Conservation (phyloP, 2,329 filamentous ascomycete species). For the Fusarium bactridioides region DNA sequence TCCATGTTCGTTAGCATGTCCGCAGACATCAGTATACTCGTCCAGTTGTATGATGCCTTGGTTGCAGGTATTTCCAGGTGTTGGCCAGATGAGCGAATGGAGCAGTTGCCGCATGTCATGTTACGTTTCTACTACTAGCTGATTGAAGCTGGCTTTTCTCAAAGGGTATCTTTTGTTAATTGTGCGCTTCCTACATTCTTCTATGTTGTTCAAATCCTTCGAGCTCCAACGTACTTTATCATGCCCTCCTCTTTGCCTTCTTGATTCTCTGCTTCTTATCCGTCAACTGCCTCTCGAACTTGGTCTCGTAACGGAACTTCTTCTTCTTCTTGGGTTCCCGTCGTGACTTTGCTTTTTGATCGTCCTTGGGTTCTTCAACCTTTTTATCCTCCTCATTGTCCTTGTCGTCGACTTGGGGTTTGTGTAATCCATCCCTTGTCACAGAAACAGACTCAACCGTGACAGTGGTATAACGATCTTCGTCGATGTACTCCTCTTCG, state of each 20-base stretch:
- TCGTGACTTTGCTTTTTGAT: slow-evolving; percentile 44
- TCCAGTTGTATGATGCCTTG: slow-evolving; percentile 30
- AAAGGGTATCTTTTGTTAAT: slow-evolving; percentile 46
- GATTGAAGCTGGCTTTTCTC: slow-evolving; percentile 41
- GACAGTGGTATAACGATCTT: slow-evolving; percentile 94
- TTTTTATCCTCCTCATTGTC: slow-evolving; percentile 50
- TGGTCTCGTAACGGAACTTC: slow-evolving; percentile 92
- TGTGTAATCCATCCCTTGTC: slow-evolving; percentile 75
- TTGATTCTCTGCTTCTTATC: slow-evolving; percentile 76
- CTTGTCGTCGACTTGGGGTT: slow-evolving; percentile 50
- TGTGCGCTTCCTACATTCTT: slow-evolving; percentile 27
- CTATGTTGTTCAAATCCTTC: slow-evolving; percentile 20
- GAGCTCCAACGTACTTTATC: slow-evolving; percentile 2
- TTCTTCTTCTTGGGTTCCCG: slow-evolving; percentile 76
- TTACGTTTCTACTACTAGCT: slow-evolving; percentile 44
- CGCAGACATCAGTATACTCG: slow-evolving; percentile 28
- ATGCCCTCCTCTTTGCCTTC: slow-evolving; percentile 40
- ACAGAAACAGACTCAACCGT: slow-evolving; percentile 90
- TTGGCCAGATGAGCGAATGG: slow-evolving; percentile 41
- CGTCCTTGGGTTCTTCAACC: slow-evolving; percentile 34
- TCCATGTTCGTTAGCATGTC: slow-evolving; percentile 27
- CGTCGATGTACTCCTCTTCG: slow-evolving; percentile 94
- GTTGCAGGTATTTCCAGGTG: slow-evolving; percentile 38
- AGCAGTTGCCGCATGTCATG: slow-evolving; percentile 45
- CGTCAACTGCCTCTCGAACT: slow-evolving; percentile 80